Percentiles rank a stretch among this genome's conserved stretches.
Evolutionary conservation across 768 basidiomycete genomes (phyloP).

Genomic region (Boletus rubroflammeus): DNA sequence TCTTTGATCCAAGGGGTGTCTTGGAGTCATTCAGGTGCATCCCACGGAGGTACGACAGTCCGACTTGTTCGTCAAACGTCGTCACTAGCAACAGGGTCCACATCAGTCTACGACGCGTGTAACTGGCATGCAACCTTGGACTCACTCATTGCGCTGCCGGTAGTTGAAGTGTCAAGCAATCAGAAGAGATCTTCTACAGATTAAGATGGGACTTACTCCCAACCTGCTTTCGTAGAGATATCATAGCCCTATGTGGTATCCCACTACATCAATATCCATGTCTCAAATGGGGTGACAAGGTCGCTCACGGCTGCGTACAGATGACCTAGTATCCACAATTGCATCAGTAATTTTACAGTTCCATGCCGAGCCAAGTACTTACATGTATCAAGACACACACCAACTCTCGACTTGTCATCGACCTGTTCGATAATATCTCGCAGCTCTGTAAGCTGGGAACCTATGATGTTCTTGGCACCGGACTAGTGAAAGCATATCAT

Average conservation of each 20-base stretch:
- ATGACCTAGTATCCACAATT: constrained; percentile 51
- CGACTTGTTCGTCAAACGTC: constrained; percentile 65
- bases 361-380: constrained; percentile 9
- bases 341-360: background rate
- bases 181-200: background rate
- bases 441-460: constrained; percentile 66
- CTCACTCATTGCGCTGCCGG: constrained; percentile 26
- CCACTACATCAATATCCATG: background rate
- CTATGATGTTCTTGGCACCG: constrained; percentile 75
- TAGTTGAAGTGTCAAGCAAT: background rate
- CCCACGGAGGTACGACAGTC: constrained; percentile 68
- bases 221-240: constrained; percentile 66
- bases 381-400: constrained; percentile 88
- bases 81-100: constrained; percentile 40
- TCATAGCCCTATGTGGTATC: constrained; percentile 62
- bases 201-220: constrained; percentile 49
- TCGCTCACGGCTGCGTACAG: constrained; percentile 66
- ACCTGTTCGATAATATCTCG: constrained; percentile 65
- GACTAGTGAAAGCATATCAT: constrained; percentile 42
- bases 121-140: background rate
- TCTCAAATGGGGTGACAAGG: constrained; percentile 40
- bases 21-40: constrained; percentile 90
- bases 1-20: constrained; percentile 55
- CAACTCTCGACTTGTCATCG: constrained; percentile 69
- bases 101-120: background rate